Base-by-base conservation (phyloP, 768 basidiomycete species). In the Lyophyllum semitale region DNA sequence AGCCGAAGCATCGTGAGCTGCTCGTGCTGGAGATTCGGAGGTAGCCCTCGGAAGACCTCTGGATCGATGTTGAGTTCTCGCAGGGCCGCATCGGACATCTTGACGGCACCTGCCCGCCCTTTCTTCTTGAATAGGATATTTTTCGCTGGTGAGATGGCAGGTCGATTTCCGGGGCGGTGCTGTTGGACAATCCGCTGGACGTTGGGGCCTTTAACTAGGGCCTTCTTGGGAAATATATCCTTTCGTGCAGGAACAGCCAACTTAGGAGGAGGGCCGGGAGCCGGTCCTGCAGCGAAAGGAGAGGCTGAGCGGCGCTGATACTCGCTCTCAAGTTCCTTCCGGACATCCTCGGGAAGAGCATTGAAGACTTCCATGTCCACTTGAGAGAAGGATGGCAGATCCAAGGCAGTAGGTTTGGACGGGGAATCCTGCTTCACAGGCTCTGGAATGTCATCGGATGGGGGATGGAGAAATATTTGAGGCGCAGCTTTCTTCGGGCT, bases 301-400 rank as follows among this genome's bases (percentile, higher is more conserved):
- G 84, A 81, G 8, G 68, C 72, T 0, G 84, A 85, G 46, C 84
- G 80, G 33, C 84, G 84, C 63, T 76, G 76, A 57, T 89, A 90
- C 54, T 87, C 88, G 4, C 68, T 70, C 63, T 89, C 82, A 11
- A 92, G 71, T 65, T 93, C 91, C 56, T 78, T 73, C 22, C 84
- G 82, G 7, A 93, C 72, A 23, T 91, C 88, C 11, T 72, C 76
- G 0, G 91, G 91, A 27, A 93, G 75, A 1, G 86, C 87, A 33
- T 85, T 79, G 48, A 90, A 83, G 1, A 92, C 85, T 4, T 78
- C 76, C 71, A 70, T 79, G 65, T 93, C 91, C 9, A 93, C 77
- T 64, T 93, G 90, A 0, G 89, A 91, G 62, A 90, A 81, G 2
- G 86, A 83, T 3, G 89, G 91, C 18, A 90, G 73, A 33, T 81